Percentiles rank a stretch among this genome's conserved stretches.
Evolutionary conservation across 768 basidiomycete genomes (phyloP).

Genomic region (Auriscalpium microsporum): DNA sequence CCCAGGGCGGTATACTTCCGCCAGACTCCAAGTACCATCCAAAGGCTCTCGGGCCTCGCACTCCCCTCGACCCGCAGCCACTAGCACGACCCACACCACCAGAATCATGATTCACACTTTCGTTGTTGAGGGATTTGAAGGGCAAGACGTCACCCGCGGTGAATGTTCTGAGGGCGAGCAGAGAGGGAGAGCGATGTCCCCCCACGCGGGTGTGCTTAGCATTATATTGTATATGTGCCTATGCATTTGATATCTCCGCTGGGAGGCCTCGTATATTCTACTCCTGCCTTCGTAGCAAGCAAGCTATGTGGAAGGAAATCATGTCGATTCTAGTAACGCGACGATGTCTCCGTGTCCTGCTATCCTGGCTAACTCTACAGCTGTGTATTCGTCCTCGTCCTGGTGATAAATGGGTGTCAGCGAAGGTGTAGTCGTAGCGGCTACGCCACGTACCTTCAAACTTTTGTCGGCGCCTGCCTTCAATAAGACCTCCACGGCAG

Average conservation of each 20-base stretch:
- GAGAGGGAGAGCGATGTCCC: too few relatives aligned
- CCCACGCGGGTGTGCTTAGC: too few relatives aligned
- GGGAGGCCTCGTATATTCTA: too few relatives aligned
- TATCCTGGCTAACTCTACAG: conserved; percentile 49
- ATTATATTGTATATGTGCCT: too few relatives aligned
- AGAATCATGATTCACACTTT: neutral
- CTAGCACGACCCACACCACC: neutral
- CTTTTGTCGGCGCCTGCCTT: conserved; percentile 52
- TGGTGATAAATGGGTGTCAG: conserved; percentile 21
- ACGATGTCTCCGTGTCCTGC: conserved; percentile 51
- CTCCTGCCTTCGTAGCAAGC: too few relatives aligned
- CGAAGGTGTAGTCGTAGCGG: neutral
- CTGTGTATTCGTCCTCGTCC: conserved; percentile 62
- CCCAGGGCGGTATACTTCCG: conserved; percentile 56
- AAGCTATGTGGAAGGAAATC: too few relatives aligned
- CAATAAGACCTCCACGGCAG: conserved; percentile 51
- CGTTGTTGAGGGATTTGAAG: neutral
- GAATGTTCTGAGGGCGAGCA: too few relatives aligned
- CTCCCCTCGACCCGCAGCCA: neutral
- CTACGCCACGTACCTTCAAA: conserved; percentile 44
- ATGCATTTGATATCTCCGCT: too few relatives aligned
- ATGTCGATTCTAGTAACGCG: conserved; percentile 20
- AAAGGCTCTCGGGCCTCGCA: conserved; percentile 20
- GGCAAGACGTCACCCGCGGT: neutral
- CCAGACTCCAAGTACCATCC: conserved; percentile 49